phyloP scores from a whole-genome alignment of 208 protist genomes.

The Acanthamoeba triangularis region DNA sequence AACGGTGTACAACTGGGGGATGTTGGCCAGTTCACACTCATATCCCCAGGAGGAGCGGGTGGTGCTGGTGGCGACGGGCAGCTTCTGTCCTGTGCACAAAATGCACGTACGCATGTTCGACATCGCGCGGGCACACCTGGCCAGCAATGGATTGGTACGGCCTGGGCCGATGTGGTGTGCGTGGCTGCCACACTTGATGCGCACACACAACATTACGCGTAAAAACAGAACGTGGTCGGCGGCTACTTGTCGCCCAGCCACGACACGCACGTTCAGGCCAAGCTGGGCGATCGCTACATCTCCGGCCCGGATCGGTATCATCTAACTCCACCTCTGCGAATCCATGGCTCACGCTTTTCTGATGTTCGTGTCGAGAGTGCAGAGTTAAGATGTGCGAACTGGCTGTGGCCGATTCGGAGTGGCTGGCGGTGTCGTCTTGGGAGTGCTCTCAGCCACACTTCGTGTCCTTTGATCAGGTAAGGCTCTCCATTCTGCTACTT shows the following conservation, averaged over 20 bases:
- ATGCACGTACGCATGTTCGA: slow-evolving; percentile 26
- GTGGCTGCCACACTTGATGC: neutral
- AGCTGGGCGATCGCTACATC: neutral
- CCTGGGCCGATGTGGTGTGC: neutral
- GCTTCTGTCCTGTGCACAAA: slow-evolving; percentile 27
- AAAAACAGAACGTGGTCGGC: neutral
- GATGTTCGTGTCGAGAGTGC: neutral
- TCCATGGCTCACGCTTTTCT: neutral
- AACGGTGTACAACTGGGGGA: no score
- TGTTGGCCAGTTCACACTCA: neutral
- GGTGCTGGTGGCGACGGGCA: neutral
- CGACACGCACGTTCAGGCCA: neutral
- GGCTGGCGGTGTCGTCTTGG: neutral
- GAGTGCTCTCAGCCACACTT: neutral
- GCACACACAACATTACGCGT: no score
- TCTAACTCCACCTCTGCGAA: neutral
- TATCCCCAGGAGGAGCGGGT: neutral
- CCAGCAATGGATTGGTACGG: neutral
- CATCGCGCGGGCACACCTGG: neutral
- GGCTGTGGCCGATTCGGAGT: neutral
- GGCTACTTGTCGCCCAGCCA: neutral
- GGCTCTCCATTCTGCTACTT: no score
- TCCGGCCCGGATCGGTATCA: neutral
- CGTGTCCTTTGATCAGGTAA: neutral
- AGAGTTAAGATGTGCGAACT: neutral